A percentile compares a stretch with the other conserved stretches of the same genome.
phyloP scores from a whole-genome alignment of 768 basidiomycete genomes.

The Sarcomyxa edulis region DNA sequence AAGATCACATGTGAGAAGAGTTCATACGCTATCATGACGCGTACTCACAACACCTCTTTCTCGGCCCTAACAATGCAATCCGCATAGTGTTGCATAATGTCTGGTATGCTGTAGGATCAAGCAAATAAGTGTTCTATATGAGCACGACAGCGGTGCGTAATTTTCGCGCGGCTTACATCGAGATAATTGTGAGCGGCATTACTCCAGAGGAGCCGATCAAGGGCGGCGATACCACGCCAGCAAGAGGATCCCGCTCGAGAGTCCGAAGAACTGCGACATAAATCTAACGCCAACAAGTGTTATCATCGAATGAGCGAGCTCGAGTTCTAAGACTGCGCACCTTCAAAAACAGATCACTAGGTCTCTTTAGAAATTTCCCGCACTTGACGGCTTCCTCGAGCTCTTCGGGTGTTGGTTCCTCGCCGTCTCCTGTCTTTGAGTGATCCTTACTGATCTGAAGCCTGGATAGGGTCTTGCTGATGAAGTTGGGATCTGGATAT shows the following conservation, averaged over 20 bases:
- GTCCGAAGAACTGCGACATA: constrained; percentile 58
- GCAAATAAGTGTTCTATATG: background rate
- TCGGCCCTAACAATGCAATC: constrained; percentile 57
- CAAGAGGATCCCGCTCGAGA: constrained; percentile 48
- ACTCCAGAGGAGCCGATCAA: constrained; percentile 60
- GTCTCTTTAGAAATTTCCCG: constrained; percentile 46
- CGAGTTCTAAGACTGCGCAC: constrained; percentile 28
- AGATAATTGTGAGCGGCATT: constrained; percentile 57
- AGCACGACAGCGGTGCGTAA: background rate
- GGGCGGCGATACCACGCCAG: constrained; percentile 55
- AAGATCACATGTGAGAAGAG: no score
- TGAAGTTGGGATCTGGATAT: no score
- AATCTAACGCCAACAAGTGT: constrained; percentile 30
- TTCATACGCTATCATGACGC: no score
- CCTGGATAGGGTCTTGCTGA: no score
- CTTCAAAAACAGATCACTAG: constrained; percentile 57
- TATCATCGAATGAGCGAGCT: background rate
- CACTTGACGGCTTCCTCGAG: constrained; percentile 42
- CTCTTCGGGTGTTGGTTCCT: no score
- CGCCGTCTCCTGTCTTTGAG: no score
- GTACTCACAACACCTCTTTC: constrained; percentile 62
- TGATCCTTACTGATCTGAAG: no score
- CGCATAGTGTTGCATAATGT: constrained; percentile 68
- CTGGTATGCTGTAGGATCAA: constrained; percentile 64
- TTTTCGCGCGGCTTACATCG: constrained; percentile 34